Conservation (phyloP, 257 asterid species). For the Jacaranda copaia region DNA sequence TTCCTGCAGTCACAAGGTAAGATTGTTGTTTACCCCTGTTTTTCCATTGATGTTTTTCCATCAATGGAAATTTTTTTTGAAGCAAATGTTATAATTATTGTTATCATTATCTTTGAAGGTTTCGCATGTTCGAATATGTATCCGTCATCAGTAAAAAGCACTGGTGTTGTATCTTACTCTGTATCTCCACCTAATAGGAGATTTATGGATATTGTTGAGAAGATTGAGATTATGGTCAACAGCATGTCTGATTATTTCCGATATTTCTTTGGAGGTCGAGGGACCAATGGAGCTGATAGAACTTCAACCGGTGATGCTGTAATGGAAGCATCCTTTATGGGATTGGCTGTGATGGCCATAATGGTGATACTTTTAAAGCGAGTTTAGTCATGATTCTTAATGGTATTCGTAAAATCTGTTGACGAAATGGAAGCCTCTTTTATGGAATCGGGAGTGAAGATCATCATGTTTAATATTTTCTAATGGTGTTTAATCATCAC, state of each 20-base stretch:
- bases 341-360: constrained; percentile 60
- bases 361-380: constrained; percentile 43
- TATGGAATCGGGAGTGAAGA: too few relatives aligned
- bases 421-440: constrained; percentile 13
- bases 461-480: too few relatives aligned
- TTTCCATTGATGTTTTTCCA: too few relatives aligned
- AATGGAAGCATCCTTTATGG: constrained; percentile 57
- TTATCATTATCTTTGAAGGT: constrained; percentile 2
- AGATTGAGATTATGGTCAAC: constrained; percentile 56
- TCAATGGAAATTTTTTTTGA: too few relatives aligned
- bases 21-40: background rate
- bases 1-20: constrained; percentile 52
- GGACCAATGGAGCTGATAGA: constrained; percentile 34
- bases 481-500: too few relatives aligned
- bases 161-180: constrained; percentile 13
- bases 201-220: constrained; percentile 40
- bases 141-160: constrained; percentile 10
- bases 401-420: constrained; percentile 26
- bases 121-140: constrained; percentile 5
- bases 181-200: constrained; percentile 20
- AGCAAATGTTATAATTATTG: background rate
- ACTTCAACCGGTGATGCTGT: constrained; percentile 41
- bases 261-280: constrained; percentile 50
- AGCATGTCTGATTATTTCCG: constrained; percentile 56
- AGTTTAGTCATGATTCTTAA: background rate